Evolutionary conservation across 2,329 filamentous ascomycete species (phyloP), one percentile per base, ranked within the genome.

Genomic region (Corynespora cassiicola): DNA sequence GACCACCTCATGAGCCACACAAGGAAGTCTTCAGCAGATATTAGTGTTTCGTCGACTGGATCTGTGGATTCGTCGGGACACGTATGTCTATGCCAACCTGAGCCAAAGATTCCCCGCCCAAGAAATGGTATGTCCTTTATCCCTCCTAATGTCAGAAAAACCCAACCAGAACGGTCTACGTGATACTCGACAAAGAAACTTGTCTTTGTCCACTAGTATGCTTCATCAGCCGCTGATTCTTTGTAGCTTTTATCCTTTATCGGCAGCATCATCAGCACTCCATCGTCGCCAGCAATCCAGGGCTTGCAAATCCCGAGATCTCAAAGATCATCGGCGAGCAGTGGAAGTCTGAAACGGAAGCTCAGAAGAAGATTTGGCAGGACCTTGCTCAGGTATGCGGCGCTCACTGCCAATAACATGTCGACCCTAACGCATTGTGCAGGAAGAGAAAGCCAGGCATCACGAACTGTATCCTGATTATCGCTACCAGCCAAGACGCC

Each of bases 271-370:
- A 94, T 59, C 92, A 97, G 69, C 84, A 87, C 12, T 77, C 82
- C 31, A 89, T 97, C 33, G 87, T 91, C 23, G 78, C 84, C 36
- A 80, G 88, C 54, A 82, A 96, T 59, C 92, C 91, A n/a, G 88
- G 90, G 28, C 81, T 96, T 50, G 85, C 91, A 29, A 97, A 97
- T 69, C 92, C 92, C 3, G 90, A 96, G 35, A 95, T 97, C 56
- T 96, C 92, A 51, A 96, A 96, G 71, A 95, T 97, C 56, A 95
- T 97, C 54, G 92, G 92, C 35, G 83, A 90, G 66, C 86, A 91
- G 80, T 99, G 94, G 94, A 84, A 86, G 59, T 80, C 84, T 39
- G 85, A 95, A 61, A 72, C 84, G 4, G 79, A 86, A 16, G 82
- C 87, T 36, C 78, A 85, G 40, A 95, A 95, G 71, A 81, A 84